Evolutionary conservation across 495 filamentous ascomycete genomes (phyloP).

Genomic region (Lineolata rhizophorae): DNA sequence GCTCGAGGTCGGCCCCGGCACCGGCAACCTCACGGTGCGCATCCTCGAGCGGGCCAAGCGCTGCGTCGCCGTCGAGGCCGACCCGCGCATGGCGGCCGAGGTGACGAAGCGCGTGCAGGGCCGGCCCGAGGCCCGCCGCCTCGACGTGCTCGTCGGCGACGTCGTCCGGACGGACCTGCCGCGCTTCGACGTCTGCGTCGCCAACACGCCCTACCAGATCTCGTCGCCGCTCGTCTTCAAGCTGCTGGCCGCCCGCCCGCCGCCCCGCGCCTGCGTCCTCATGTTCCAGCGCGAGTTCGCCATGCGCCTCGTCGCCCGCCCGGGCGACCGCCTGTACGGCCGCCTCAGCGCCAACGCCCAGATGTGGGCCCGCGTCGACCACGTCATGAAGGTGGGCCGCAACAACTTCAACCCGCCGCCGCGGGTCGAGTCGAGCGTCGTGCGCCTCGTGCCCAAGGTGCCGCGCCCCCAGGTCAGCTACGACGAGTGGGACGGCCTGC

Average conservation of each 20-base stretch:
- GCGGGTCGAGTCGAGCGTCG: constrained; percentile 69
- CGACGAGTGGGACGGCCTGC: constrained; percentile 83
- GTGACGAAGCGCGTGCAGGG: constrained; percentile 86
- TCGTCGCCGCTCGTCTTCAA: constrained; percentile 84
- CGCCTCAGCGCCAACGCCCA: constrained; percentile 78
- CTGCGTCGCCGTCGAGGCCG: constrained; percentile 78
- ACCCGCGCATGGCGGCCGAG: constrained; percentile 92
- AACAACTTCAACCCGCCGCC: constrained; percentile 94
- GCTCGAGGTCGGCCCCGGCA: constrained; percentile 57
- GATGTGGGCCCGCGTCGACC: constrained; percentile 75
- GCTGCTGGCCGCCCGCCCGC: constrained; percentile 55
- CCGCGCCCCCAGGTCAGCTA: constrained; percentile 72
- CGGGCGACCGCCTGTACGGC: constrained; percentile 67
- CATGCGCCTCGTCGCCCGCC: constrained; percentile 50
- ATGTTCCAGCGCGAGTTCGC: constrained; percentile 80
- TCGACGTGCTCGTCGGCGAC: constrained; percentile 76
- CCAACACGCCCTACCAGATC: constrained; percentile 91
- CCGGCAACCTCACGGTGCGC: constrained; percentile 71
- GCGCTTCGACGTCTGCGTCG: constrained; percentile 77
- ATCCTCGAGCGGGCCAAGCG: constrained; percentile 75
- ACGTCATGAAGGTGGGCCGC: constrained; percentile 80
- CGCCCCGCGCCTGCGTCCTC: constrained; percentile 58
- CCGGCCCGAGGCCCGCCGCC: constrained; percentile 51
- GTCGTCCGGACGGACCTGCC: constrained; percentile 64
- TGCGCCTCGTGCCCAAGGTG: constrained; percentile 53